Evolutionary conservation across 106 monocot species (phyloP), one percentile per base, ranked within the genome.

Genomic region (Dioscorea dumetorum): DNA sequence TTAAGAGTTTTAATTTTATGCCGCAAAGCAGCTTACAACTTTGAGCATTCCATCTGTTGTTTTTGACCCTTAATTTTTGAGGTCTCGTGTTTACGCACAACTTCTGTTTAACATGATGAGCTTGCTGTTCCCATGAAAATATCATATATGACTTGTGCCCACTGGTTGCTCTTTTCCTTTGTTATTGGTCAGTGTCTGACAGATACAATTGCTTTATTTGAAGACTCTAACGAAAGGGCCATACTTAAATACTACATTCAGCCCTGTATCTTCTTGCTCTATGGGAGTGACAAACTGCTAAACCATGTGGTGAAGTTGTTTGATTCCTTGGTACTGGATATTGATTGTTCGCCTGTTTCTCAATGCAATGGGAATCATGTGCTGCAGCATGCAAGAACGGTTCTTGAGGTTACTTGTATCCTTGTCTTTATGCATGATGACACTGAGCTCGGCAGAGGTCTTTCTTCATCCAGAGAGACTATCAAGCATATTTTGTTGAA

Each of bases 251-350:
- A 83, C 63, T 81, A 78, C 63, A 9, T 84, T 15, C 72, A 68
- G 54, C 87, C 90, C 21, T 90, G 90, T 62, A 61, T 90, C 6
- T 52, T 69, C 67, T 59, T 87, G 31, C 83, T 90, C 73, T 53
- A 9, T 28, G 69, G 67, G 69, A 80, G 70, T 58, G 48, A 72
- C 60, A 73, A 68, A 17, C 76, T 90, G 57, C 59, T 84, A 16
- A 61, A 70, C 61, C 35, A 28, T 71, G 70, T 79, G 13, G 70
- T 90, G 67, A 69, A 77, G 63, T 72, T 79, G 18, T 70, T 86
- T 60, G 75, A 68, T 69, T 78, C 67, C 5, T 61, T 68, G 9
- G 32, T 83, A 31, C 49, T 49, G 50, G 78, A 81, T 49, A 67
- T 71, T 32, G 54, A 67, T 13, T 12, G 60, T 31, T 33, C 61